Evolutionary conservation across 1,139 yeast species (phyloP).

Genomic region (Yamadazyma conglobata): DNA sequence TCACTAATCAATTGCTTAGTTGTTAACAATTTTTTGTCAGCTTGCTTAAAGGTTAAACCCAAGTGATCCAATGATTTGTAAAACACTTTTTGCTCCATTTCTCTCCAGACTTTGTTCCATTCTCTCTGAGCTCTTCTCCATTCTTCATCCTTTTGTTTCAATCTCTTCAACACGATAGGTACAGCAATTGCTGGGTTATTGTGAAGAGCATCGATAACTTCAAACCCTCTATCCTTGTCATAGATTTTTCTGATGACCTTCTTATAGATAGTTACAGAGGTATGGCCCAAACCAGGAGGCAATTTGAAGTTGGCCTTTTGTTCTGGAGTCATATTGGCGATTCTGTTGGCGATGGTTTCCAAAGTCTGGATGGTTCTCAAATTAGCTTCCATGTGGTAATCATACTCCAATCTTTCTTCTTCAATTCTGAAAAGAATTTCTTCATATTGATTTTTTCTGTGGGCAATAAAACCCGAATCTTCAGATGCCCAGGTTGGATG

Average conservation of each 20-base stretch:
- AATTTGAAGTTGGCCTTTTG: constrained; percentile 83
- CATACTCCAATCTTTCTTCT: constrained; percentile 97
- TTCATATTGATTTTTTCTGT: constrained; percentile 95
- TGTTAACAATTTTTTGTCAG: constrained; percentile 88
- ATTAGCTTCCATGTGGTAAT: constrained; percentile 91
- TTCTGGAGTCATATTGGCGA: constrained; percentile 88
- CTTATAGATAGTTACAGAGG: constrained; percentile 85
- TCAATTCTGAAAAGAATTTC: constrained; percentile 92
- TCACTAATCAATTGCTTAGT: constrained; percentile 89
- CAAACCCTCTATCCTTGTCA: constrained; percentile 92
- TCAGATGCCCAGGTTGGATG: constrained; percentile 99
- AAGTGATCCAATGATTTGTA: constrained; percentile 91
- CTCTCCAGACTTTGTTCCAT: constrained; percentile 99
- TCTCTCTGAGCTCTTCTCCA: constrained; percentile 98
- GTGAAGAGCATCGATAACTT: constrained; percentile 92
- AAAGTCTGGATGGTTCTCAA: constrained; percentile 91
- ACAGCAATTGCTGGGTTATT: constrained; percentile 94
- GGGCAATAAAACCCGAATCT: constrained; percentile 97
- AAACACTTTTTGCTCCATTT: constrained; percentile 92
- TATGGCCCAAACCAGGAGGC: constrained; percentile 92
- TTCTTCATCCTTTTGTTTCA: constrained; percentile 97
- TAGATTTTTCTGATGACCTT: constrained; percentile 89
- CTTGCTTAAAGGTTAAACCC: constrained; percentile 93
- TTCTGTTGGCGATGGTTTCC: constrained; percentile 92
- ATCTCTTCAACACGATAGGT: constrained; percentile 84